These are phyloP conservation scores for Pseudognaphalium luteoalbum DNA, from an alignment of 129 eudicot genomes.

Conservation along the genomic window DNA sequence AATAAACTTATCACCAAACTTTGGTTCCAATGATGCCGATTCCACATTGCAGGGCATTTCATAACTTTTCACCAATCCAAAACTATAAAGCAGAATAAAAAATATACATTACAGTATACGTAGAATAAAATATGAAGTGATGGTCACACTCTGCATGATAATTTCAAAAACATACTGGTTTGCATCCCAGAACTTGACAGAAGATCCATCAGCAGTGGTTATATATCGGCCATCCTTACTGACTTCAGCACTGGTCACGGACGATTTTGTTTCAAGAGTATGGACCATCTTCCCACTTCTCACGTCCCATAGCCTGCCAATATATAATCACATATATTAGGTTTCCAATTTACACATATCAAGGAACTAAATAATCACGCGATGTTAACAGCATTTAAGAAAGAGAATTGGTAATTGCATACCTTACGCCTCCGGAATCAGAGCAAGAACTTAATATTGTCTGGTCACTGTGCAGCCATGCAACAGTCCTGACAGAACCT, in stretches of 20 bases:
- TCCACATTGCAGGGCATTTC: constrained; percentile 75
- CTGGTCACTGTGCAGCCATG: constrained; percentile 84
- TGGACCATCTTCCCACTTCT: constrained; percentile 56
- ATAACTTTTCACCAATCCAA: constrained; percentile 83
- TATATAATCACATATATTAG: background rate
- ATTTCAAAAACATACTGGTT: constrained; percentile 48
- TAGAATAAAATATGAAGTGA: background rate
- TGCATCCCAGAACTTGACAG: constrained; percentile 74
- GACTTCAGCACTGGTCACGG: constrained; percentile 73
- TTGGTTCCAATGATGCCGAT: constrained; percentile 80
- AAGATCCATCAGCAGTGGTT: constrained; percentile 67
- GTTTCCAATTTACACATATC: background rate
- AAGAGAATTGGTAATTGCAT: constrained; percentile 15
- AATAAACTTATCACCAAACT: constrained; percentile 60
- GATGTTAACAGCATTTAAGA: background rate
- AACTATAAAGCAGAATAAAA: constrained; percentile 33
- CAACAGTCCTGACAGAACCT: constrained; percentile 68
- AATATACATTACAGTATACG: background rate
- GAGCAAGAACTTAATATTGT: constrained; percentile 71
- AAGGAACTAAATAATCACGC: background rate
- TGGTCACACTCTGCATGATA: background rate
- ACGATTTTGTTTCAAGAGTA: constrained; percentile 59
- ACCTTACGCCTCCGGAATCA: constrained; percentile 77
- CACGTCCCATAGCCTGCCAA: constrained; percentile 61
- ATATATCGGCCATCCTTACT: constrained; percentile 70